Conservation (phyloP, 352 stramenopile genomes). For the Blastocystis sp. region DNA sequence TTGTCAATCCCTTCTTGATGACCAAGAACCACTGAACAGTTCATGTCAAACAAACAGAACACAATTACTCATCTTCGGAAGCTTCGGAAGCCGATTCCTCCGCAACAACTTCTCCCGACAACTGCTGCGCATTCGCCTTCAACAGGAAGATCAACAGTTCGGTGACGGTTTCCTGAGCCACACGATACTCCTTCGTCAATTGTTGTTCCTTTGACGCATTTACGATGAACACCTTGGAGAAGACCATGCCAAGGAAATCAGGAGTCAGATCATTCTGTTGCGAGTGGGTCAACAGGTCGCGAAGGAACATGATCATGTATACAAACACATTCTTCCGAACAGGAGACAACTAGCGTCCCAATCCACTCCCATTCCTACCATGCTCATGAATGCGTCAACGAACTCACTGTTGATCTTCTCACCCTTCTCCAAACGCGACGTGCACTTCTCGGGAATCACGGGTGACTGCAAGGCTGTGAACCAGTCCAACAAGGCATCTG, state of each 20-base stretch:
- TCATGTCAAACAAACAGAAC: not conserved
- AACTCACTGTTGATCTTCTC: conserved; percentile 2
- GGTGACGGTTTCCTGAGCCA: not conserved
- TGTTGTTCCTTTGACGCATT: not conserved
- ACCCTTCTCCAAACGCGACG: not conserved
- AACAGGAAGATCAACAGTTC: conserved; percentile 18
- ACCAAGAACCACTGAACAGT: not conserved
- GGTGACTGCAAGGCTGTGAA: not conserved
- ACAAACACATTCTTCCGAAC: conserved; percentile 19
- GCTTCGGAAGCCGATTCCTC: not conserved
- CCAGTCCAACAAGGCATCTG: conserved; percentile 3
- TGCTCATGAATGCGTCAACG: not conserved
- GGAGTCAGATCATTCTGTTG: conserved; percentile 22
- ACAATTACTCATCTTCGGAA: not conserved
- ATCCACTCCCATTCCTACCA: not conserved
- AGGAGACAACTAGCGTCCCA: not conserved
- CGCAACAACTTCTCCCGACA: not conserved
- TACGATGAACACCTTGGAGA: not conserved
- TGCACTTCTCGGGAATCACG: not conserved
- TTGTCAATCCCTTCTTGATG: too few relatives aligned
- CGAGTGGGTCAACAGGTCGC: not conserved
- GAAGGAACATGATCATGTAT: conserved; percentile 19
- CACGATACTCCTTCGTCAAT: not conserved
- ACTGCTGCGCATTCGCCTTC: not conserved
- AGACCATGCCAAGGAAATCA: conserved; percentile 19